Conservation (phyloP, 306 rosid genomes). For the Acacia confusa region DNA sequence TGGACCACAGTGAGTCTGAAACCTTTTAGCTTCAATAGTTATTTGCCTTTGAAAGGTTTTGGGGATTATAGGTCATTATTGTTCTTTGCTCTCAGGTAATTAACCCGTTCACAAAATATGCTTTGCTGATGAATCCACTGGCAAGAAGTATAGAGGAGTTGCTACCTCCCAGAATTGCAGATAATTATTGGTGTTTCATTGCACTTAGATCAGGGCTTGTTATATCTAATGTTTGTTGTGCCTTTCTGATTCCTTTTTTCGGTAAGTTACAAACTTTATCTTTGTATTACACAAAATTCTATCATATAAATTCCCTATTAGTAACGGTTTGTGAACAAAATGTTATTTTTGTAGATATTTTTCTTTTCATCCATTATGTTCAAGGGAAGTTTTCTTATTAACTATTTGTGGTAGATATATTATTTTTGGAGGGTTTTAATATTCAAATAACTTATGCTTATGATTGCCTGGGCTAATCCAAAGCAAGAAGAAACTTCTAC, state of each 20-base stretch:
- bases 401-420: not conserved
- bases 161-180: constrained; percentile 50
- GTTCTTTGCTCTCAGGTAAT: constrained; percentile 56
- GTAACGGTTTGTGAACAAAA: not conserved
- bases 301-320: not conserved
- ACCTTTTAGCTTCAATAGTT: not conserved
- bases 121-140: constrained; percentile 78
- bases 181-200: constrained; percentile 52
- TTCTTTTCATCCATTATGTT: not conserved
- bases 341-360: not conserved
- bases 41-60: not conserved
- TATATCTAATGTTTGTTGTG: constrained; percentile 67
- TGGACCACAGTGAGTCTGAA: constrained; percentile 77
- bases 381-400: not conserved
- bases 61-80: constrained; percentile 20
- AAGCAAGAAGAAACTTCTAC: not conserved
- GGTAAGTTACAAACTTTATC: constrained; percentile 47
- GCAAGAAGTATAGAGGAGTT: constrained; percentile 91
- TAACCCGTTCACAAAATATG: constrained; percentile 84
- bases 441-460: not conserved
- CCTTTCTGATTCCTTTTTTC: constrained; percentile 81
- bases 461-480: not conserved
- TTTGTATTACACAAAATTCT: not conserved
- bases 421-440: not conserved
- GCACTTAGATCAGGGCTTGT: constrained; percentile 69